Evolutionary conservation across 495 filamentous ascomycete genomes (phyloP).

Genomic region (Talaromyces trachyspermus): DNA sequence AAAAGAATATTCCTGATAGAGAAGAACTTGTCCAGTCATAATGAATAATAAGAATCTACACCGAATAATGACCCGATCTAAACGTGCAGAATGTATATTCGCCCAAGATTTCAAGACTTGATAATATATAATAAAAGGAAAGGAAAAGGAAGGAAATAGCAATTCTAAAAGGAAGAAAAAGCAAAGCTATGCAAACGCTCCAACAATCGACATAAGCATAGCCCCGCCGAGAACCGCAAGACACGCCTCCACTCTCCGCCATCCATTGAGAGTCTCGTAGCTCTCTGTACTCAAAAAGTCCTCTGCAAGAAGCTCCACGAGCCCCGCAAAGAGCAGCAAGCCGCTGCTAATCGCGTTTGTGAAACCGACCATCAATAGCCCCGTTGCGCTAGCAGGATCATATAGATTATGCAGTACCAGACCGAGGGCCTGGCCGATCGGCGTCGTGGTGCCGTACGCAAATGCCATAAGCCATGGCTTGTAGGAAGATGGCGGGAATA

Average conservation of each 20-base stretch:
- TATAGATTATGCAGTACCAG: constrained; percentile 76
- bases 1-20: no score
- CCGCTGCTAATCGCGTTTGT: constrained; percentile 90
- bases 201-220: constrained; percentile 77
- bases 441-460: constrained; percentile 86
- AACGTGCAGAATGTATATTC: no score
- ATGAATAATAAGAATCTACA: no score
- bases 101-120: no score
- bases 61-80: no score
- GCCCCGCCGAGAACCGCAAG: constrained; percentile 69
- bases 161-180: no score
- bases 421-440: constrained; percentile 84
- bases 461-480: constrained; percentile 92
- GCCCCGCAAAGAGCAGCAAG: constrained; percentile 78
- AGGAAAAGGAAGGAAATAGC: neutral
- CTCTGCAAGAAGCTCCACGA: constrained; percentile 88
- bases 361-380: constrained; percentile 81
- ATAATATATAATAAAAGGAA: no score
- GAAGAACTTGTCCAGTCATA: no score
- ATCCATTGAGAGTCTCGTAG: constrained; percentile 64
- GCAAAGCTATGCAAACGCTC: constrained; percentile 66
- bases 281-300: constrained; percentile 89
- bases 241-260: constrained; percentile 66
- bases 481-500: constrained; percentile 41
- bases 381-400: constrained; percentile 72